A percentile compares a stretch with the other conserved stretches of the same genome.
phyloP scores from a whole-genome alignment of 768 basidiomycete genomes.

The Auricularia sp. region DNA sequence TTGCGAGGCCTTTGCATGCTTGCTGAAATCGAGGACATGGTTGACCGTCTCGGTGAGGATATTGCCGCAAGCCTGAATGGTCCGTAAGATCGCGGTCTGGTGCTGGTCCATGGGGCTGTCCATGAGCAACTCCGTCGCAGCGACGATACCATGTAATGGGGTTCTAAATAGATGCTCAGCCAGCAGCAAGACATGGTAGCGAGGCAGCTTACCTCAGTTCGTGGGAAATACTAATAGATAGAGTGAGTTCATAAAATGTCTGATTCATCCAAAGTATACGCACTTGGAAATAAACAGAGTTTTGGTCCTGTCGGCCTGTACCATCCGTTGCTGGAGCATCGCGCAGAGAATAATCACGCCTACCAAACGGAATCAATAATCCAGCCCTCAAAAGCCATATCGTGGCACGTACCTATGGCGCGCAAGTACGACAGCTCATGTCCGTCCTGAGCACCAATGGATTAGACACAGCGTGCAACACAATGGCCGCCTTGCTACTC shows the following conservation, averaged over 20 bases:
- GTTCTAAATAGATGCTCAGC: conserved; percentile 4
- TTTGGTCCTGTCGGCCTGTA: conserved; percentile 90
- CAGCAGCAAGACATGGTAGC: conserved; percentile 36
- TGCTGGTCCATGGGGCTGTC: conserved; percentile 76
- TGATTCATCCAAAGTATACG: conserved; percentile 12
- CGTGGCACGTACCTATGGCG: conserved; percentile 59
- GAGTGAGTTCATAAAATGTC: background rate
- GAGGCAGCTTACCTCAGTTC: conserved; percentile 86
- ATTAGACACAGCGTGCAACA: background rate
- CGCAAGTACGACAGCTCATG: conserved; percentile 86
- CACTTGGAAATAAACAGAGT: conserved; percentile 87
- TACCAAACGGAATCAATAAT: conserved; percentile 9
- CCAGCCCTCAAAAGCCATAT: too few relatives aligned
- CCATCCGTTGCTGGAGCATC: conserved; percentile 85
- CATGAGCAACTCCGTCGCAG: conserved; percentile 81
- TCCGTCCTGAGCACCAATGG: conserved; percentile 55
- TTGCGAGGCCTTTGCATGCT: conserved; percentile 61
- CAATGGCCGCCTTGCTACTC: conserved; percentile 18
- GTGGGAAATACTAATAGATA: conserved; percentile 62
- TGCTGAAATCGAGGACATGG: conserved; percentile 93
- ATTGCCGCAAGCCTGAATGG: conserved; percentile 91
- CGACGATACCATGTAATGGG: conserved; percentile 51
- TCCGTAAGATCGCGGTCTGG: conserved; percentile 81
- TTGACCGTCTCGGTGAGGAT: conserved; percentile 94
- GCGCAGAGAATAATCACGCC: conserved; percentile 91